Base-by-base conservation (phyloP, 2,329 filamentous ascomycete genomes). In the Fusarium dimerum region DNA sequence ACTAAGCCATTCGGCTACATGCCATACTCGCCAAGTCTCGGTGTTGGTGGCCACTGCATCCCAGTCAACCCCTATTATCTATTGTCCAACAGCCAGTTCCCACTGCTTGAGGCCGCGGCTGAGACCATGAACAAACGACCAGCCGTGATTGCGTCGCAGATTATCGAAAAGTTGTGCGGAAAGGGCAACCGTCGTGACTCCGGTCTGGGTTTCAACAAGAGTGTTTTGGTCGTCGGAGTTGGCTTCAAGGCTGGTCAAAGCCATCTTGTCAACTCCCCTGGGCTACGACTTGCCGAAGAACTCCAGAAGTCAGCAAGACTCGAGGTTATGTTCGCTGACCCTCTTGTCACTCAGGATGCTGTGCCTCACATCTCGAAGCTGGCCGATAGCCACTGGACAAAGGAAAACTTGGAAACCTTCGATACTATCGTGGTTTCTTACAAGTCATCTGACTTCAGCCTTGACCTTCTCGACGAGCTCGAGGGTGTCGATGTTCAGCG, bases 1-100 rank as follows among this genome's bases (percentile, higher is more conserved):
- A 77, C 76, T 10, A 82, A 80, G 59, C 77, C 77, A 0, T 82
- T 81, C 51, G 78, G 78, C 10, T 81, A 78, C 55, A 71, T 77
- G 56, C 71, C 78, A 0, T 77, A 74, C 61, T 58, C 61, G 1
- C 78, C 79, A 0, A 69, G 73, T 1, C 63, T 78, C 3, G 79
- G 79, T 7, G 78, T 82, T 5, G 79, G 79, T 2, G 78, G 80
- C 0, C 78, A 82, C 60, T 82, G 79, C 58, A 82, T 82, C 51
- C 79, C 79, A 0, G 73, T 82, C 47, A 82, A 82, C 52, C 79
- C 79, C 0, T 74, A 74, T 63, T 82, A 81, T 54, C 70, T 82
- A 18, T 66, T 81, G 5, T 72, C 73, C 12, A 79, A 74, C 54
- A 74, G 68, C 55, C 56, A 69, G 5, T 73, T 81, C 40, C 79